A percentile compares a stretch with the other conserved stretches of the same genome.
These are phyloP conservation scores for Paraphaeosphaeria minitans DNA, from an alignment of 2,329 filamentous ascomycete species.

Conservation along the genomic window DNA sequence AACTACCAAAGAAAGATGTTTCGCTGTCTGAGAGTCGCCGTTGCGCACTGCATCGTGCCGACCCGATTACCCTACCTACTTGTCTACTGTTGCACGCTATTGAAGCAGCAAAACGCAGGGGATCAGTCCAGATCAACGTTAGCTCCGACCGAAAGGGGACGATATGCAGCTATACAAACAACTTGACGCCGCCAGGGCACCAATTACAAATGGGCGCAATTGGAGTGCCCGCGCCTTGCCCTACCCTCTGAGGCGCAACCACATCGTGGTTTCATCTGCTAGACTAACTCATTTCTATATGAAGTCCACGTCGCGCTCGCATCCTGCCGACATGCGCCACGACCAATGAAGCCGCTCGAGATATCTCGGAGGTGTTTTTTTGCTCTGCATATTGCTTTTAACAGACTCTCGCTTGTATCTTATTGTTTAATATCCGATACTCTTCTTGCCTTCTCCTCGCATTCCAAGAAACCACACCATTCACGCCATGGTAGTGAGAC, in stretches of 20 bases:
- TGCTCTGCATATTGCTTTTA: neutral
- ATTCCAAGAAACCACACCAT: neutral
- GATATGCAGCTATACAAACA: slow-evolving; percentile 1
- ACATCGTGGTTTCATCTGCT: slow-evolving; percentile 1
- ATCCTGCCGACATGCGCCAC: neutral
- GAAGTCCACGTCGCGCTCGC: neutral
- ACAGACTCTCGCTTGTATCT: neutral
- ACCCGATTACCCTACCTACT: neutral
- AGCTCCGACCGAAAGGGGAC: slow-evolving; percentile 10
- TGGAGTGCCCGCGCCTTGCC: slow-evolving; percentile 12
- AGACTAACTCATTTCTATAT: slow-evolving; percentile 6
- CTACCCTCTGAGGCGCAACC: neutral
- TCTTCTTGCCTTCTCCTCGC: neutral
- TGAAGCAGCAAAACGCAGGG: slow-evolving; percentile 11
- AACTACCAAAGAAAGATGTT: neutral
- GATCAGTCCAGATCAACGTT: slow-evolving; percentile 9
- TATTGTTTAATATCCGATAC: slow-evolving; percentile 10
- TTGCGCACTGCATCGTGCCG: neutral
- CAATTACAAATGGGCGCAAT: slow-evolving; percentile 9
- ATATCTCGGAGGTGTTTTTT: slow-evolving; percentile 8
- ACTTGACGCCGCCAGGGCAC: slow-evolving; percentile 2
- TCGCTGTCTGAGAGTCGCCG: neutral
- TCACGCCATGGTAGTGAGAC: slow-evolving; percentile 10
- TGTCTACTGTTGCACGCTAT: slow-evolving; percentile 5
- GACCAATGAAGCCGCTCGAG: neutral